These are phyloP conservation scores for Telopea speciosissima DNA, from an alignment of 177 flowering plant species.

Conservation along the genomic window DNA sequence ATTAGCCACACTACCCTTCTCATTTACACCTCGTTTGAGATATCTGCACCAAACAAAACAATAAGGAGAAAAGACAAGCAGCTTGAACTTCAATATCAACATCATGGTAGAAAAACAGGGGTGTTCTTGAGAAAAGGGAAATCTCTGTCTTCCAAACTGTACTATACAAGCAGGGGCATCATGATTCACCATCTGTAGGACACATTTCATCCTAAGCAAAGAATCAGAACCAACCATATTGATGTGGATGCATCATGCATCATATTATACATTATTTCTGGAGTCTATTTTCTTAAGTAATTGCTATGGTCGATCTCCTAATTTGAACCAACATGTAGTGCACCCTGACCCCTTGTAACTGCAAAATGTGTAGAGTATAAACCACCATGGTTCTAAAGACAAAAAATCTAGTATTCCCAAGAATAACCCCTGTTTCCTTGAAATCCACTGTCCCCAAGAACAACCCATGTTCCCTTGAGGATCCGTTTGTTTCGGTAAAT, in stretches of 20 bases:
- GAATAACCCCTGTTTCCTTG: background rate
- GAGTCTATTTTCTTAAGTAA: no score
- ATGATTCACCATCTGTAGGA: background rate
- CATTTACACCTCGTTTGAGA: slow-evolving; percentile 90
- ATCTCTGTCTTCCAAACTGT: background rate
- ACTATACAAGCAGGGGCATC: background rate
- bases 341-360: background rate
- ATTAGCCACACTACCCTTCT: slow-evolving; percentile 90
- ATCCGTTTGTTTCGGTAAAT: no score
- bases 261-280: no score
- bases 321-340: background rate
- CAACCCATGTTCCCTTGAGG: background rate
- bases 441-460: background rate
- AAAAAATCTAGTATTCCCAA: background rate
- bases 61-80: background rate
- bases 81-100: background rate
- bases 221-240: background rate
- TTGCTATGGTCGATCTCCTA: background rate
- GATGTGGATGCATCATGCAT: background rate
- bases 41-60: slow-evolving; percentile 40
- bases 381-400: background rate
- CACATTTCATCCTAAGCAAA: no score
- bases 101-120: background rate
- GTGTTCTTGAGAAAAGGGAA: background rate
- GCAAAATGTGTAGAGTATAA: background rate